phyloP scores from a whole-genome alignment of 2,329 filamentous ascomycete species.

The Sclerotinia trifoliorum region DNA sequence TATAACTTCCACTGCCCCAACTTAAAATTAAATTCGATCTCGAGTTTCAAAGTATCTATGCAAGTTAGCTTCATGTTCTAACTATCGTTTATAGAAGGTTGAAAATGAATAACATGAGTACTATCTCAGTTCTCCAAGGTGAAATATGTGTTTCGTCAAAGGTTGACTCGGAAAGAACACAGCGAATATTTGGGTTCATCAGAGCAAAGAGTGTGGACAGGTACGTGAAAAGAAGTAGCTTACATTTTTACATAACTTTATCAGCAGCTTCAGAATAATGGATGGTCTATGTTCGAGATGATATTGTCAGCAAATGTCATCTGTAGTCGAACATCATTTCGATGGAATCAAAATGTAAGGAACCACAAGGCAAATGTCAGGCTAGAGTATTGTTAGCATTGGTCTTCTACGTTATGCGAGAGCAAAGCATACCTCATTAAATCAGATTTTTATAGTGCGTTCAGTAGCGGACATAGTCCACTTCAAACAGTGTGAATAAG shows the following conservation, averaged over 20 bases:
- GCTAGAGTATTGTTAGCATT: constrained; percentile 27
- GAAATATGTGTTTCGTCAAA: constrained; percentile 42
- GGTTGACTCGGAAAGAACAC: constrained; percentile 40
- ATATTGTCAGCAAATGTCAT: constrained; percentile 31
- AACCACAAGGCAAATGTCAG: constrained; percentile 40
- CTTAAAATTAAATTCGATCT: neutral
- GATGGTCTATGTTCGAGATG: constrained; percentile 11
- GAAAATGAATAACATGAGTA: constrained; percentile 14
- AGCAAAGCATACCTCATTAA: constrained; percentile 44
- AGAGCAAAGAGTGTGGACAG: constrained; percentile 30
- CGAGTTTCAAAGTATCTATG: neutral
- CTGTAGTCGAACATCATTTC: neutral
- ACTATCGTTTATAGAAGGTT: neutral
- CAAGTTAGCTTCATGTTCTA: neutral
- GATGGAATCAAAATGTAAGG: constrained; percentile 24
- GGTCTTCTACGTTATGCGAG: neutral
- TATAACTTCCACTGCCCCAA: neutral
- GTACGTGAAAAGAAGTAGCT: neutral
- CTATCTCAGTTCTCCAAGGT: constrained; percentile 44
- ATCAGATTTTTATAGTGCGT: constrained; percentile 46
- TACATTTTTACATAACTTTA: constrained; percentile 24
- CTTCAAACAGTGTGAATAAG: constrained; percentile 47
- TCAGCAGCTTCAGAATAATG: neutral
- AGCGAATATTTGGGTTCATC: constrained; percentile 42
- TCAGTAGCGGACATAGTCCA: constrained; percentile 40